Evolutionary conservation across 345 rosid species (phyloP).

Genomic region (Rhodamnia argentea): DNA sequence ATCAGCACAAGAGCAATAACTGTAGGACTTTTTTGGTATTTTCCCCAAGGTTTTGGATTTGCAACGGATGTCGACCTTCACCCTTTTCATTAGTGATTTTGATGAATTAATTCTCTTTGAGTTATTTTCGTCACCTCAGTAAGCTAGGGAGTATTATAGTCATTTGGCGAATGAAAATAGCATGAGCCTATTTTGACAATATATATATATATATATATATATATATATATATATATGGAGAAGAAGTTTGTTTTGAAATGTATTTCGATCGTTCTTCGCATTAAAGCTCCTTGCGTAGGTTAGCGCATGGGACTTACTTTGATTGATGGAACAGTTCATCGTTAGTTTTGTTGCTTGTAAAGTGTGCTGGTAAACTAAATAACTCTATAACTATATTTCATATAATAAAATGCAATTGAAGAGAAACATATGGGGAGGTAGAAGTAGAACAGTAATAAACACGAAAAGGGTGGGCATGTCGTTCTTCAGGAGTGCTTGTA

Average conservation of each 20-base stretch:
- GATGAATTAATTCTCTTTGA: not conserved
- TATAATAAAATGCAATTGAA: not conserved
- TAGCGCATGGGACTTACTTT: not conserved
- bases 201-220: not conserved
- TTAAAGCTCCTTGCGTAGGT: not conserved
- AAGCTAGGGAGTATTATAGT: not conserved
- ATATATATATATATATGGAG: not conserved
- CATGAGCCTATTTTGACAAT: not conserved
- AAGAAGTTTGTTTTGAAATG: not conserved
- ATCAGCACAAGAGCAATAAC: too few relatives aligned
- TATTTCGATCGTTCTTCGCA: not conserved
- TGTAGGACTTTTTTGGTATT: too few relatives aligned
- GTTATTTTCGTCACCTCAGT: not conserved
- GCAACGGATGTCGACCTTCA: not conserved
- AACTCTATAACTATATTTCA: not conserved
- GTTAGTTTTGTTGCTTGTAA: not conserved
- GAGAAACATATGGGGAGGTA: not conserved
- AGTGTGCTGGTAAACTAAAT: not conserved
- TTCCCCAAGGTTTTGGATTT: not conserved
- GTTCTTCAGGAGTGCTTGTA: not conserved
- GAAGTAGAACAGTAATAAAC: not conserved
- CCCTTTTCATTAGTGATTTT: not conserved
- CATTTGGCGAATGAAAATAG: not conserved
- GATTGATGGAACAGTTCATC: not conserved
- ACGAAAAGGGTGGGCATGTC: not conserved